phyloP scores from a whole-genome alignment of 352 stramenopile genomes.

The Saprolegnia diclina region DNA sequence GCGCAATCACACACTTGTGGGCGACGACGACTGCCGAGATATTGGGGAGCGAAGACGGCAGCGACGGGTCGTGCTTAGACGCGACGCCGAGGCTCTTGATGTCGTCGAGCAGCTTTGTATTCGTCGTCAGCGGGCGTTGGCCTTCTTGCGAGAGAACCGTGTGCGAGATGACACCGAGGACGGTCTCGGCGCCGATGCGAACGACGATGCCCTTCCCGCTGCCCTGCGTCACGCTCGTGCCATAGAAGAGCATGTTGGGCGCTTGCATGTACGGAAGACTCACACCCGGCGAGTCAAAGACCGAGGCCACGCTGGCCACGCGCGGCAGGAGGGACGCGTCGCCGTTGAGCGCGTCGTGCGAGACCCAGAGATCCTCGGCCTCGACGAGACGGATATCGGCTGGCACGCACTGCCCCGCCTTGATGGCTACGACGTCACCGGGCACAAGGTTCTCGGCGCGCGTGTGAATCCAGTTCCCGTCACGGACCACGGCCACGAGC shows the following conservation, averaged over 20 bases:
- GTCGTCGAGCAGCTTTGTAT: slow-evolving; percentile 35
- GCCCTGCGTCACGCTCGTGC: slow-evolving; percentile 38
- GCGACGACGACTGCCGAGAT: slow-evolving; percentile 46
- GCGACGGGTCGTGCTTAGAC: slow-evolving; percentile 38
- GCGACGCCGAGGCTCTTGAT: slow-evolving; percentile 45
- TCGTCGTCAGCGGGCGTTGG: slow-evolving; percentile 28
- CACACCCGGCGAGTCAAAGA: slow-evolving; percentile 40
- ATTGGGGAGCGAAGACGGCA: slow-evolving; percentile 10
- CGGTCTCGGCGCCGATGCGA: slow-evolving; percentile 41
- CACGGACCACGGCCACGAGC: slow-evolving; percentile 46
- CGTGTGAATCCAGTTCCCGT: slow-evolving; percentile 52
- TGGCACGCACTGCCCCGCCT: slow-evolving; percentile 45
- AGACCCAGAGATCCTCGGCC: slow-evolving; percentile 43
- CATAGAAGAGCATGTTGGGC: slow-evolving; percentile 49
- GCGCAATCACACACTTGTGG: slow-evolving; percentile 40
- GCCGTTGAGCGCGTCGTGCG: slow-evolving; percentile 37
- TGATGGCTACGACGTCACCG: slow-evolving; percentile 45
- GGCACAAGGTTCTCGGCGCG: slow-evolving; percentile 46
- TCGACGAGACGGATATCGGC: slow-evolving; percentile 49
- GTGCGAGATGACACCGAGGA: slow-evolving; percentile 40
- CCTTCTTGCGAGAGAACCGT: slow-evolving; percentile 34
- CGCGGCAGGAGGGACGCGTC: slow-evolving; percentile 26
- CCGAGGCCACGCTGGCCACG: slow-evolving; percentile 33
- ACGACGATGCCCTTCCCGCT: slow-evolving; percentile 47
- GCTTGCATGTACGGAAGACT: slow-evolving; percentile 46